phyloP scores from a whole-genome alignment of 2,329 filamentous ascomycete genomes.

The Paraphoma chrysanthemicola region DNA sequence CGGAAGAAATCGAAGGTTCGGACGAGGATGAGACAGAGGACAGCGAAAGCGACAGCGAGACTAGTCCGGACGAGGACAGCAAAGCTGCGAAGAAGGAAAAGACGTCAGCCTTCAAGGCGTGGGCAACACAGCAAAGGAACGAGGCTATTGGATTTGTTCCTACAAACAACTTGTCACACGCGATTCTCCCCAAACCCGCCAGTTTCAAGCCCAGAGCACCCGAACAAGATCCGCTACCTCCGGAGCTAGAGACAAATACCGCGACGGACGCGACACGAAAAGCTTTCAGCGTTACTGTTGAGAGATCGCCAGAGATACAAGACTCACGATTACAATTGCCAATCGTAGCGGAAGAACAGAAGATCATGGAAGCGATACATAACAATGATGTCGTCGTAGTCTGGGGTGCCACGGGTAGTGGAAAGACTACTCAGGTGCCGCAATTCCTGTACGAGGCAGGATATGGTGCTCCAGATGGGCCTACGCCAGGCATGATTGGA shows the following conservation, averaged over 20 bases:
- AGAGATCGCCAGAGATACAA: slow-evolving; percentile 76
- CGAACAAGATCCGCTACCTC: slow-evolving; percentile 74
- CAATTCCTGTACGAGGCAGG: slow-evolving; percentile 96
- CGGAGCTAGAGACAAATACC: slow-evolving; percentile 67
- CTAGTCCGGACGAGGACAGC: slow-evolving; percentile 42
- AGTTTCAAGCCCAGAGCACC: slow-evolving; percentile 72
- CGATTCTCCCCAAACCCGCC: slow-evolving; percentile 57
- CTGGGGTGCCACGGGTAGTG: slow-evolving; percentile 93
- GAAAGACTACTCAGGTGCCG: slow-evolving; percentile 96
- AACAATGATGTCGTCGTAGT: slow-evolving; percentile 89
- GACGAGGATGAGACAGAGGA: slow-evolving; percentile 43
- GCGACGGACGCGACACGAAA: slow-evolving; percentile 68
- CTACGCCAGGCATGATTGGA: slow-evolving; percentile 90
- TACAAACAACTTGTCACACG: slow-evolving; percentile 47
- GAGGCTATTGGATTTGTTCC: slow-evolving; percentile 76
- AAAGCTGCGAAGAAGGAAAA: slow-evolving; percentile 53
- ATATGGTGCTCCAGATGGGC: slow-evolving; percentile 78
- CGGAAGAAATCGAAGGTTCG: slow-evolving; percentile 21
- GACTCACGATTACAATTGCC: slow-evolving; percentile 79
- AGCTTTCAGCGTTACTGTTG: slow-evolving; percentile 76
- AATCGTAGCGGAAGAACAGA: slow-evolving; percentile 93
- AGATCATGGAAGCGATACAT: slow-evolving; percentile 96
- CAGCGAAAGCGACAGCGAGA: slow-evolving; percentile 36
- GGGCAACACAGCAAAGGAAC: slow-evolving; percentile 88
- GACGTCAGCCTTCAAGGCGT: slow-evolving; percentile 84